Conservation (phyloP, 768 basidiomycete species). For the Naganishia kalamii region DNA sequence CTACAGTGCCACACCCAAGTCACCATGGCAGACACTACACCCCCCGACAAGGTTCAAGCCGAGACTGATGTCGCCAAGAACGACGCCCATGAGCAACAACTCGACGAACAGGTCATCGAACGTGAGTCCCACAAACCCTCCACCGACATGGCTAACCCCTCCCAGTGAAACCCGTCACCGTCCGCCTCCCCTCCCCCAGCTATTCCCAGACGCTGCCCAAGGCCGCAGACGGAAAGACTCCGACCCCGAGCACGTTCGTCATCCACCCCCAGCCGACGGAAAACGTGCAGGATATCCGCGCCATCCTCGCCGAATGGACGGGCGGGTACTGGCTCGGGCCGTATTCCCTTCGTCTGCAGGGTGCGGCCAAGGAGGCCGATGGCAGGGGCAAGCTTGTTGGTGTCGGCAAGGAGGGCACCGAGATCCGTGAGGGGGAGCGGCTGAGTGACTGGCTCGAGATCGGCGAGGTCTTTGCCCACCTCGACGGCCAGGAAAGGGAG, state of each 20-base stretch:
- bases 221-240: neutral
- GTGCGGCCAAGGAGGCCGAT: constrained; percentile 16
- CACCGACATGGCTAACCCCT: neutral
- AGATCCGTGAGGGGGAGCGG: constrained; percentile 41
- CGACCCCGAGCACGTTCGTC: constrained; percentile 27
- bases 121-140: neutral
- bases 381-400: constrained; percentile 32
- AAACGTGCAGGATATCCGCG: constrained; percentile 47
- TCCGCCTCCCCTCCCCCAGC: constrained; percentile 37
- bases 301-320: constrained; percentile 46
- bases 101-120: constrained; percentile 6
- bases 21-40: neutral
- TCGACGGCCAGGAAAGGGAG: constrained; percentile 31
- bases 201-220: constrained; percentile 37
- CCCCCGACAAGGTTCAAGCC: neutral
- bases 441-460: constrained; percentile 49
- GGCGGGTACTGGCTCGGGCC: constrained; percentile 51
- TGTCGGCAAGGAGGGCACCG: constrained; percentile 36
- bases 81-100: neutral
- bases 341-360: constrained; percentile 43
- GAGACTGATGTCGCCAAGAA: neutral
- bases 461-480: constrained; percentile 46
- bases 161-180: constrained; percentile 37
- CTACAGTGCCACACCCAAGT: neutral
- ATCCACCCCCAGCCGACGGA: constrained; percentile 42